Evolutionary conservation across 805 yeast species (phyloP), one percentile per base, ranked within the genome.

Genomic region (Pichia cabralensis): DNA sequence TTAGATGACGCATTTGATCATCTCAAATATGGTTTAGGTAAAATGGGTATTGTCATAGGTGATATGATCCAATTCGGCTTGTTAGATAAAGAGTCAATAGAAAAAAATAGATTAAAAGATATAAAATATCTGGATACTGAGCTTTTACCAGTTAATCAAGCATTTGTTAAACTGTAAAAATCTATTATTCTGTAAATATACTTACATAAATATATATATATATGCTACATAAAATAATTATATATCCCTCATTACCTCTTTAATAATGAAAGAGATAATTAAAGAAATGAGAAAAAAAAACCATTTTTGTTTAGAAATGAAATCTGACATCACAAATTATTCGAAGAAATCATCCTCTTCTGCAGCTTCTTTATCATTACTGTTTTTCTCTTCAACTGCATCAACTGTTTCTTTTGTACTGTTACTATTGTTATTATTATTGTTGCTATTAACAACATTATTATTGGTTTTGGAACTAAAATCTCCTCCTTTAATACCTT

Each of bases 1-100:
- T 48, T 48, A 21, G 65, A 55, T 39, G 94, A 80, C 45, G 71
- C 74, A 27, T 89, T 92, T 49, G 86, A 86, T 52, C 84, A 85
- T 55, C 53, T 82, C 42, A 65, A 68, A 40, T 92, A 88, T 54
- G 63, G 92, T 8, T 65, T 67, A 31, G 85, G 88, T 43, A 89
- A 88, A 59, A 66, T 80, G 11, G 74, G 74, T 5, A 55, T 85
- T 15, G 71, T 80, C 35, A 65, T 88, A 66, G 85, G 82, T 10
- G 96, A 89, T 53, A 52, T 82, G 49, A 57, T 79, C 15, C 67
- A 67, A 34, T 64, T 80, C 24, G 82, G 80, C 0, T 41, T 85
- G 8, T 43, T 71, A 18, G 46, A 57, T n/a, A 44, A 52, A 33
- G 46, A 49, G 3, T 55, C 37, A 6, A 22, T 64, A 2, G 49